Evolutionary conservation across 768 basidiomycete species (phyloP).

Genomic region (Leccinum subtestaceum): DNA sequence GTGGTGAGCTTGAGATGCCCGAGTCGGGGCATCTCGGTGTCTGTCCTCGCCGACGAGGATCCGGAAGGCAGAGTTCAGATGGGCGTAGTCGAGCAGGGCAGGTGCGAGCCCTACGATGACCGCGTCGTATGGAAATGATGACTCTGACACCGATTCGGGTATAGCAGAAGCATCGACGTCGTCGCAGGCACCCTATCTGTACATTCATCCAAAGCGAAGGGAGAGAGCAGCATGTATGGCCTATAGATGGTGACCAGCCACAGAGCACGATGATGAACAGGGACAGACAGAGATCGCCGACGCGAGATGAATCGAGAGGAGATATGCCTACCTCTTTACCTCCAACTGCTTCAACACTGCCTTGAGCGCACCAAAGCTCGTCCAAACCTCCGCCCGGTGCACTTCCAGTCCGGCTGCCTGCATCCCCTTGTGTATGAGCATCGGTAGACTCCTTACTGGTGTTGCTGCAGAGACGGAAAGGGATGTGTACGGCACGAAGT

Average conservation of each 20-base stretch:
- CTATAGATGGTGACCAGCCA: conserved; percentile 14
- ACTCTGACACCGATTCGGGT: background rate
- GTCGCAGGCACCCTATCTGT: conserved; percentile 6
- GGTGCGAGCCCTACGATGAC: conserved; percentile 68
- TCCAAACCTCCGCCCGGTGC: conserved; percentile 50
- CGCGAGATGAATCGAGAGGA: background rate
- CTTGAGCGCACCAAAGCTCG: conserved; percentile 60
- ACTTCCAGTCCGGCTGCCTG: conserved; percentile 49
- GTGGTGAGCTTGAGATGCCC: too few relatives aligned
- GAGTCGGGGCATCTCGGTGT: background rate
- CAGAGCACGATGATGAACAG: background rate
- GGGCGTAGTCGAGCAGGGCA: conserved; percentile 45
- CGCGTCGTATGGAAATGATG: conserved; percentile 40
- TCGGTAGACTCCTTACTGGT: conserved; percentile 61
- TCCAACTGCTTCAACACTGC: conserved; percentile 39
- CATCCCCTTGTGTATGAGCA: conserved; percentile 43
- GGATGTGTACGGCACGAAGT: conserved; percentile 34
- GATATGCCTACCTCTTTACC: conserved; percentile 37
- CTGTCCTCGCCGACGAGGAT: conserved; percentile 48
- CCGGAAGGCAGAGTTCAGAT: conserved; percentile 65
- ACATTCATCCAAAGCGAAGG: conserved; percentile 46
- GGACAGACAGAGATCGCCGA: background rate
- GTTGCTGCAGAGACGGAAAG: conserved; percentile 64
- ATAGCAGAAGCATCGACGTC: background rate
- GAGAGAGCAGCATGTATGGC: conserved; percentile 56